Base-by-base conservation (phyloP, 306 rosid species). In the Albizia julibrissin region DNA sequence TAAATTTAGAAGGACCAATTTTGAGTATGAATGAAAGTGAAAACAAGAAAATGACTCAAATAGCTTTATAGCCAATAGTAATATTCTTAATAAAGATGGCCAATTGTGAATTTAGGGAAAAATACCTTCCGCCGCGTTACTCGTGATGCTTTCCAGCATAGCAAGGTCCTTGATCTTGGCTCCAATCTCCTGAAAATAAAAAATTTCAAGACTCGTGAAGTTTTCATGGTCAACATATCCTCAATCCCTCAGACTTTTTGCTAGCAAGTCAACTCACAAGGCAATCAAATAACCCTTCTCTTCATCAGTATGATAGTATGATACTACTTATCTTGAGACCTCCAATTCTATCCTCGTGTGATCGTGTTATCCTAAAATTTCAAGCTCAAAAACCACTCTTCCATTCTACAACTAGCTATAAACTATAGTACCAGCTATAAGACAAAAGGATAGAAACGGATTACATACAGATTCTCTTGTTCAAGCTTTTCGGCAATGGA, bases 401-500 rank as follows among this genome's bases (percentile, higher is more conserved):
- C 37, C 16, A 71, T 26, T 80, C 56, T 50, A 31, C 65, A 74
- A 26, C 44, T 50, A 75, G 64, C 43, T 29, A 42, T 11, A 50
- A 43, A 40, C 50, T 22, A 42, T 8, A 69, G 54, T 33, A 27
- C 54, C 39, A 13, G 13, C 67, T 12, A 34, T 43, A 34, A 78
- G 62, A 70, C 43, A 39, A 62, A 62, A 39, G 39, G 83, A 83
- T 7, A 76, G 81, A 79, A 75, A 40, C 16, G 70, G 39, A 82
- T 56, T 97, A 72, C 59, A 69, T 89, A 96, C 99, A 96, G 82
- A 80, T 96, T 96, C 87, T 96, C 99, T 80, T 92, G 97, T 88
- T 93, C 99, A 21, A 96, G 99, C 90, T 96, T 93, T 85, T 96
- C 99, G 47, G 99, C 99, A 79, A 96, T 96, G 47, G 99, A 96